These are phyloP conservation scores for Aspergillus sp. DNA, from an alignment of 2,329 filamentous ascomycete species.

Conservation along the genomic window DNA sequence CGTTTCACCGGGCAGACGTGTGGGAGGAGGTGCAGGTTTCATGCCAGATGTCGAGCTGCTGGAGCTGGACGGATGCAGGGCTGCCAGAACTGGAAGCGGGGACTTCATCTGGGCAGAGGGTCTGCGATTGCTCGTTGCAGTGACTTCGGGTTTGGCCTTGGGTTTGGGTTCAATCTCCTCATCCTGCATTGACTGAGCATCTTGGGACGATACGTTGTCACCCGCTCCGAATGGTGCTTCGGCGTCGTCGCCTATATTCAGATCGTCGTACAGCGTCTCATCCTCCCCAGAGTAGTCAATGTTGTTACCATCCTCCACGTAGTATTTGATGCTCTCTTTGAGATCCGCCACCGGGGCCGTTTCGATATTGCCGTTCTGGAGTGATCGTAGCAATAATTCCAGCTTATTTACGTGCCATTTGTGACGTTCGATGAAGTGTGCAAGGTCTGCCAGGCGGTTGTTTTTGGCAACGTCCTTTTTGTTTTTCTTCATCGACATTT, in stretches of 20 bases:
- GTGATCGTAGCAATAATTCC: conserved; percentile 81
- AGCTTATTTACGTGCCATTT: conserved; percentile 96
- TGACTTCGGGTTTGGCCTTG: conserved; percentile 51
- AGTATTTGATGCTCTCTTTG: conserved; percentile 92
- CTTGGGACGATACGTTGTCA: conserved; percentile 90
- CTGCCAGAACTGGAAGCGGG: conserved; percentile 86
- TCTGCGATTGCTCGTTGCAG: conserved; percentile 62
- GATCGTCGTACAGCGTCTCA: conserved; percentile 91
- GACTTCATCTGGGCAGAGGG: conserved; percentile 92
- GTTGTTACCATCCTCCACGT: conserved; percentile 85
- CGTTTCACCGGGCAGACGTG: conserved; percentile 80
- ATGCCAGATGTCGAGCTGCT: conserved; percentile 61
- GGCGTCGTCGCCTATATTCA: conserved; percentile 80
- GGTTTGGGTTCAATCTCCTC: conserved; percentile 68
- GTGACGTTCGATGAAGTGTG: conserved; percentile 81
- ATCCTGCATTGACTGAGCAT: conserved; percentile 87
- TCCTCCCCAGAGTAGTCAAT: conserved; percentile 85
- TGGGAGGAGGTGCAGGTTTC: conserved; percentile 89
- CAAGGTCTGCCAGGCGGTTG: conserved; percentile 84
- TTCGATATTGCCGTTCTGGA: conserved; percentile 92
- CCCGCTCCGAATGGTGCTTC: conserved; percentile 83
- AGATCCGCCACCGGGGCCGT: conserved; percentile 82
- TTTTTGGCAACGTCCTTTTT: conserved; percentile 83
- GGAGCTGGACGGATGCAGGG: conserved; percentile 66
- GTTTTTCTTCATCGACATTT: conserved; percentile 89